Percentiles rank a stretch among this genome's conserved stretches.
Evolutionary conservation across 768 basidiomycete species (phyloP).

Genomic region (Kwoniella europaea): DNA sequence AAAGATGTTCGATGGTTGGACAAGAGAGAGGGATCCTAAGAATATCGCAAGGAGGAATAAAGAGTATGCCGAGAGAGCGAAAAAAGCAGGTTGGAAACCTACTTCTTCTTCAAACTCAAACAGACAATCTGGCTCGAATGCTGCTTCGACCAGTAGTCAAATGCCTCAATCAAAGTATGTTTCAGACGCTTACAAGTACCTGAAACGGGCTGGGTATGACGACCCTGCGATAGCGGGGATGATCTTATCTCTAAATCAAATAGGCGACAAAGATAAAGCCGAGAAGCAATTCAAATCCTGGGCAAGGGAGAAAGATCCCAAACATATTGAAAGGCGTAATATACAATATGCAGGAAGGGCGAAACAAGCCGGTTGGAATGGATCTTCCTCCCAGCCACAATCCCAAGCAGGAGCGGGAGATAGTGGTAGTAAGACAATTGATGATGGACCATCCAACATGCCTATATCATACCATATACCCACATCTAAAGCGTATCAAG

Average conservation of each 20-base stretch:
- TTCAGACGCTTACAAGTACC: constrained; percentile 2
- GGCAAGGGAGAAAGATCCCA: constrained; percentile 11
- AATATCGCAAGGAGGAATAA: constrained; percentile 20
- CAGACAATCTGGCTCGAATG: neutral
- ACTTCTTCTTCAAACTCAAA: neutral
- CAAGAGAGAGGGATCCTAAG: constrained; percentile 1
- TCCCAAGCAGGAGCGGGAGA: neutral
- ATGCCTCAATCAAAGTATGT: constrained; percentile 4
- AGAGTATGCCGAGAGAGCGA: constrained; percentile 14
- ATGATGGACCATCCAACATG: constrained; percentile 16
- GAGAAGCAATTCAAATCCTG: constrained; percentile 14
- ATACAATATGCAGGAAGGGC: constrained; percentile 19
- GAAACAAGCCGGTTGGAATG: constrained; percentile 9
- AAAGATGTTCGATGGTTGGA: constrained; percentile 10
- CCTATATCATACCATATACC: constrained; percentile 3
- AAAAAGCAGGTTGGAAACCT: constrained; percentile 6
- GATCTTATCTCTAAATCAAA: constrained; percentile 14
- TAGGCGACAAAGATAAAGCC: constrained; percentile 9
- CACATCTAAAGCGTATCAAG: neutral
- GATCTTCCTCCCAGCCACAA: neutral
- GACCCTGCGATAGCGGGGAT: constrained; percentile 25
- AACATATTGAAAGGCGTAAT: constrained; percentile 16
- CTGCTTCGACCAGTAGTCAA: neutral
- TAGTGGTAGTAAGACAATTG: neutral
- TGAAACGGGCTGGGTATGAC: constrained; percentile 7